phyloP scores from a whole-genome alignment of 208 protist species.

The Acanthamoeba triangularis region DNA sequence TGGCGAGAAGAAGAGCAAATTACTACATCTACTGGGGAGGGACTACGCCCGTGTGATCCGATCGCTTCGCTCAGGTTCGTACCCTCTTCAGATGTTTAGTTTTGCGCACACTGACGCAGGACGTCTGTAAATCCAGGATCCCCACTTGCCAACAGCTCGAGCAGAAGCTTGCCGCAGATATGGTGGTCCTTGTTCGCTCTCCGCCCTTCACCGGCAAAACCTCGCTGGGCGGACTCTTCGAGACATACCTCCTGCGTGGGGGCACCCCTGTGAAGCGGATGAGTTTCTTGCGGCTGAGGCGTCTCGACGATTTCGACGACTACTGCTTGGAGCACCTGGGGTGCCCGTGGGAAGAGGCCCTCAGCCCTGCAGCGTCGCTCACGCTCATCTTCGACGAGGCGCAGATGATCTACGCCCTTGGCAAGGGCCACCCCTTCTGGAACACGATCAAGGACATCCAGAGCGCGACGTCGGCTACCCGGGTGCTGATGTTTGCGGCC shows the following conservation, averaged over 20 bases:
- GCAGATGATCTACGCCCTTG: background rate
- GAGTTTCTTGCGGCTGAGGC: background rate
- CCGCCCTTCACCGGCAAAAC: slow-evolving; percentile 8
- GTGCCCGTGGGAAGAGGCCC: background rate
- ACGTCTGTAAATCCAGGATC: background rate
- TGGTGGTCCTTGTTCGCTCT: background rate
- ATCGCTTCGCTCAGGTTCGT: too few species aligned
- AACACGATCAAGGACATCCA: background rate
- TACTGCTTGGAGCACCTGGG: background rate
- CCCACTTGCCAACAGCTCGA: background rate
- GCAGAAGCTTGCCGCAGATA: background rate
- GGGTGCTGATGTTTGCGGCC: background rate
- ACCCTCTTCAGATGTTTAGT: too few species aligned
- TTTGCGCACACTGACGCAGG: too few species aligned
- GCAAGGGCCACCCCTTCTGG: background rate
- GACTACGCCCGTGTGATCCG: too few species aligned
- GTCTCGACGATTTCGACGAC: background rate
- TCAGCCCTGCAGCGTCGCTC: background rate
- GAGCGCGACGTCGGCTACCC: background rate
- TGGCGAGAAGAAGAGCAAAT: too few species aligned
- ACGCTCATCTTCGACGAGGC: background rate
- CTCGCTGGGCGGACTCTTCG: background rate
- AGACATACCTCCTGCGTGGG: background rate
- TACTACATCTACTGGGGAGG: too few species aligned
- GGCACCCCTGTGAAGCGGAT: background rate